These are phyloP conservation scores for Ustilago tritici DNA, from an alignment of 1,284 basidiomycete genomes.

Conservation along the genomic window DNA sequence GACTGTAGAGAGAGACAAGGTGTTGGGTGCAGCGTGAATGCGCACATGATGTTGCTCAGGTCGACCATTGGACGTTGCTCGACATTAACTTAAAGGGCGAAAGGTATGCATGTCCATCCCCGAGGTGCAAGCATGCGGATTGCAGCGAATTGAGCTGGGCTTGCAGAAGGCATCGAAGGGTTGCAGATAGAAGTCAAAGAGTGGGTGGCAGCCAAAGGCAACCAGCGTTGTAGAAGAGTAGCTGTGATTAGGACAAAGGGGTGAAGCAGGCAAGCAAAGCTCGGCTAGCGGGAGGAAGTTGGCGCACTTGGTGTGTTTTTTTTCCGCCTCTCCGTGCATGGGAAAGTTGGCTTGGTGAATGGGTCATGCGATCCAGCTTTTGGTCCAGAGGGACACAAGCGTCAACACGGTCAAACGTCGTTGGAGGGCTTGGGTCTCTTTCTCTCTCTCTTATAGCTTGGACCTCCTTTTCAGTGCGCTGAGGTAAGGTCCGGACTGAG, in stretches of 20 bases:
- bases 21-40: not conserved
- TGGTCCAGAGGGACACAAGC: not conserved
- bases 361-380: slow-evolving; percentile 1
- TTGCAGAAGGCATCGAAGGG: not conserved
- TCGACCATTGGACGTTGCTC: not conserved
- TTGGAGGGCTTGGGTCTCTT: no score
- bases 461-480: no score
- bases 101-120: not conserved
- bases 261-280: not conserved
- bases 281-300: slow-evolving; percentile 18
- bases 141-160: not conserved
- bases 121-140: not conserved
- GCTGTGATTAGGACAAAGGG: not conserved
- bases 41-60: not conserved
- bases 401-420: no score
- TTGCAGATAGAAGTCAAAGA: not conserved
- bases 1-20: not conserved
- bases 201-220: slow-evolving; percentile 3
- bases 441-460: not conserved
- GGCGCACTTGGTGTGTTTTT: slow-evolving; percentile 6
- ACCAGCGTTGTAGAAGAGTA: not conserved
- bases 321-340: slow-evolving; percentile 18
- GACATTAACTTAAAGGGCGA: not conserved
- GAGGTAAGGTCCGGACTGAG: not conserved
- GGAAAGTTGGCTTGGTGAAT: slow-evolving; percentile 21